These are phyloP conservation scores for Hypomyces rosellus DNA, from an alignment of 2,329 filamentous ascomycete species.

Conservation along the genomic window DNA sequence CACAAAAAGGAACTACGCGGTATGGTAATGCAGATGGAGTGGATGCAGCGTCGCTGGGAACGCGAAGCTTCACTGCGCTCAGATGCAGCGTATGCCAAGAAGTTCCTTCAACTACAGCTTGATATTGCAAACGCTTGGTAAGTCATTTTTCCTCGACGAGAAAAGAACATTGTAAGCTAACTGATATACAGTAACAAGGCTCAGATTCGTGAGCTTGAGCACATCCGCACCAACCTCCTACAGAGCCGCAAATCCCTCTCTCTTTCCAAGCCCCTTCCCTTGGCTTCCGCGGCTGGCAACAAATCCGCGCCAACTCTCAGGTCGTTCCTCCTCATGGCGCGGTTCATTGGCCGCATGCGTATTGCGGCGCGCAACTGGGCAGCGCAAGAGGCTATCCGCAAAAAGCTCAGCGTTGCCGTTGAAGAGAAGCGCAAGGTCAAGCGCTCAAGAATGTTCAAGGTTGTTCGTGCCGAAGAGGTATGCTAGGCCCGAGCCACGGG, in stretches of 20 bases:
- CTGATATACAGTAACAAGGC: constrained; percentile 73
- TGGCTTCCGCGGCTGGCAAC: constrained; percentile 7
- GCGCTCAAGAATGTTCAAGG: constrained; percentile 34
- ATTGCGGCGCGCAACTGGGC: constrained; percentile 44
- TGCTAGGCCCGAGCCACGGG: not conserved
- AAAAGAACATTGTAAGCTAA: not conserved
- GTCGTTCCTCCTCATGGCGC: constrained; percentile 41
- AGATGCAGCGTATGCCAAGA: constrained; percentile 82
- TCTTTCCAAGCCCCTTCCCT: constrained; percentile 20
- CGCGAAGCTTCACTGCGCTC: constrained; percentile 75
- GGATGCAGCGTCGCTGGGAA: constrained; percentile 74
- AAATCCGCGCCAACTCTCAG: constrained; percentile 30
- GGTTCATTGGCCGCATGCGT: constrained; percentile 47
- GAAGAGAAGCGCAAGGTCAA: constrained; percentile 41
- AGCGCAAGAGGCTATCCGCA: constrained; percentile 44
- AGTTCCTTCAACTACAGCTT: constrained; percentile 70
- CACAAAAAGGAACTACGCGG: constrained; percentile 75
- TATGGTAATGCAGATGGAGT: constrained; percentile 82
- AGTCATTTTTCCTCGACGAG: constrained; percentile 32
- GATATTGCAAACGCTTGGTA: constrained; percentile 88
- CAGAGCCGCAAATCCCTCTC: constrained; percentile 32
- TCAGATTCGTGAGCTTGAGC: constrained; percentile 76
- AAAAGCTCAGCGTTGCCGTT: constrained; percentile 41
- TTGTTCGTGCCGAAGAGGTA: constrained; percentile 33
- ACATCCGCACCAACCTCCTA: constrained; percentile 55